Conservation (phyloP, 768 basidiomycete genomes). For the Lactarius sanguifluus region DNA sequence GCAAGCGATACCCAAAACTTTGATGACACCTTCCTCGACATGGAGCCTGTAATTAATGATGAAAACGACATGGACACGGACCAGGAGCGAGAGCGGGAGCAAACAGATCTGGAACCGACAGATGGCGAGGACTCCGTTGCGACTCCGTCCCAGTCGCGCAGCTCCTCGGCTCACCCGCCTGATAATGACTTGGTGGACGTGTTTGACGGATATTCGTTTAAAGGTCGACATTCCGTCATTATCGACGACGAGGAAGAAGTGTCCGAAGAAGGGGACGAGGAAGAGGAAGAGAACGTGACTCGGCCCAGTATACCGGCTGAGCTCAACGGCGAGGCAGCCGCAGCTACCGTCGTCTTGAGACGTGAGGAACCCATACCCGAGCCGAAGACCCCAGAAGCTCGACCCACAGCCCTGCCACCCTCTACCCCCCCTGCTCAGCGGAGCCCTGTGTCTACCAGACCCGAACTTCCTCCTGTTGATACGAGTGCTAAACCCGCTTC, state of each 20-base stretch:
- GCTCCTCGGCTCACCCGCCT: slow-evolving; percentile 59
- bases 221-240: slow-evolving; percentile 78
- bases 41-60: slow-evolving; percentile 89
- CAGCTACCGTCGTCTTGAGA: slow-evolving; percentile 36
- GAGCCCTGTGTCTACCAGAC: slow-evolving; percentile 16
- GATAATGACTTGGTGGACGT: slow-evolving; percentile 64
- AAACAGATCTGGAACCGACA: slow-evolving; percentile 67
- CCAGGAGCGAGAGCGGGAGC: slow-evolving; percentile 62
- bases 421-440: slow-evolving; percentile 22
- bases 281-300: slow-evolving; percentile 37
- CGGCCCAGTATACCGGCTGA: slow-evolving; percentile 27
- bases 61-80: slow-evolving; percentile 68
- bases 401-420: slow-evolving; percentile 40
- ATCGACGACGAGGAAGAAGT: slow-evolving; percentile 71
- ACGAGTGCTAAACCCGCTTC: slow-evolving; percentile 18
- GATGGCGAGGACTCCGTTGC: slow-evolving; percentile 76
- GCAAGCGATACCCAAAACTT: slow-evolving; percentile 98
- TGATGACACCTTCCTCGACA: slow-evolving; percentile 94
- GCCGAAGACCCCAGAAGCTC: slow-evolving; percentile 77
- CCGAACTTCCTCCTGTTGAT: slow-evolving; percentile 17
- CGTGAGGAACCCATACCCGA: slow-evolving; percentile 44
- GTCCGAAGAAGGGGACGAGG: slow-evolving; percentile 47
- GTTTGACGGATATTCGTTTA: slow-evolving; percentile 94
- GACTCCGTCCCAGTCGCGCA: slow-evolving; percentile 79
- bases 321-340: slow-evolving; percentile 23